Evolutionary conservation across 1,284 basidiomycete species (phyloP), one percentile per base, ranked within the genome.

Genomic region (Trichosporon inkin): DNA sequence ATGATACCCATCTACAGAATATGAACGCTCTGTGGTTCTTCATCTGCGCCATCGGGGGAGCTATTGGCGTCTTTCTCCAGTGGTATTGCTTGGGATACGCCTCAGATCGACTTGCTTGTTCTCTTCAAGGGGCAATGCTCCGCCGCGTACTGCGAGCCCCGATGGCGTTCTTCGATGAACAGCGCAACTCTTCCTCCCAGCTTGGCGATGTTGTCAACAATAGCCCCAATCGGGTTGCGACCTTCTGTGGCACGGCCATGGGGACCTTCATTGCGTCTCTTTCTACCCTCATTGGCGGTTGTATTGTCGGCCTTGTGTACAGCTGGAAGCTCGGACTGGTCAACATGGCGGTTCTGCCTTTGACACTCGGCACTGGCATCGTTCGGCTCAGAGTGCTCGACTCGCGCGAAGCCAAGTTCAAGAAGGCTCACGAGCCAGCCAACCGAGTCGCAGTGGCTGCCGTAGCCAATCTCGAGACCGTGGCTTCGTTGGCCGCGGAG

Each of bases 261-360:
- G 40, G 40, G 10, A 41, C 40, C 20, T 41, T 41, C 40, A 41
- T 41, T 10, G 40, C 40, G 10, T 41, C 40, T 17, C 40, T 41
- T 10, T 22, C 19, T 10, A 41, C 40, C 2, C 40, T 41, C 10
- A 13, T 41, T 6, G 40, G 40, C 10, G 40, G 40, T 11, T 41
- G 40, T 19, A 41, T 41, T 2, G 40, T 41, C 20, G 40, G 40
- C 11, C n/a, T 41, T 2, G 40, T 41, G 8, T 41, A 41, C 40
- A 41, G 40, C 40, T 41, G 40, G 40, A 41, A 41, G 40, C 40
- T 41, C 40, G 40, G 40, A 4, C 19, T 41, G 19, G 40, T 41
- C 3, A 41, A 41, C 20, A 41, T 41, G 40, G 6, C 40, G 5
- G 40, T 41, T 4, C 40, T 41, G 20, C 40, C 40, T 3, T 19